phyloP scores from a whole-genome alignment of 345 rosid genomes.

The Camelina sativa region DNA sequence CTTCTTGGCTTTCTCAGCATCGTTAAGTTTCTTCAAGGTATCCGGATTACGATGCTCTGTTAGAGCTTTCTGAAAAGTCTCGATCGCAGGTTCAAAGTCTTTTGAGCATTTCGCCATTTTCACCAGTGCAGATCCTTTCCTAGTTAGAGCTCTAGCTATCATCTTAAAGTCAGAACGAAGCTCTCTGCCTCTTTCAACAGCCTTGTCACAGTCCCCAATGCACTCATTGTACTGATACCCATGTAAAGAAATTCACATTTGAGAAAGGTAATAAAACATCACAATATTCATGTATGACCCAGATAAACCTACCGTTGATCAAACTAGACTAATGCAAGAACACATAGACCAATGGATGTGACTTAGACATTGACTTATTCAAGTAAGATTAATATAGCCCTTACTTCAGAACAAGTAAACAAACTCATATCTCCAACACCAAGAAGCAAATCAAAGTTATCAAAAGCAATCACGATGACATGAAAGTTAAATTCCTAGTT shows the following conservation, averaged over 20 bases:
- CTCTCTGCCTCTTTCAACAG: slow-evolving; percentile 97
- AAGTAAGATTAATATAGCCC: neutral
- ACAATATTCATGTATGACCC: neutral
- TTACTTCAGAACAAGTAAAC: neutral
- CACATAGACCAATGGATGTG: neutral
- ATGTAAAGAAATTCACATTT: neutral
- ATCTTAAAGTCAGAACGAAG: slow-evolving; percentile 94
- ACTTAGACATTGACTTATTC: neutral
- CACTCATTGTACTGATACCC: slow-evolving; percentile 71
- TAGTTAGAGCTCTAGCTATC: slow-evolving; percentile 91
- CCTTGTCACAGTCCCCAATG: slow-evolving; percentile 89
- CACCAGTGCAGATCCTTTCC: slow-evolving; percentile 87
- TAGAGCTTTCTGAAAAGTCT: slow-evolving; percentile 95
- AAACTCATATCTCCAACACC: neutral
- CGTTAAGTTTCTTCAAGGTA: slow-evolving; percentile 88
- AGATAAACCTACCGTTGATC: neutral
- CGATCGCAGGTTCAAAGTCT: slow-evolving; percentile 83
- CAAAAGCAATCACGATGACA: neutral
- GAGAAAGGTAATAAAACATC: neutral
- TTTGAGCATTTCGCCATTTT: slow-evolving; percentile 76
- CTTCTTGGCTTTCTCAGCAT: slow-evolving; percentile 91
- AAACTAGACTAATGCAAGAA: slow-evolving; percentile 1
- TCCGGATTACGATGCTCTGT: slow-evolving; percentile 98
- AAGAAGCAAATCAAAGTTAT: neutral
- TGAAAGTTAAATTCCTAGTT: neutral